phyloP scores from a whole-genome alignment of 768 basidiomycete species.

The Scleroderma citrinum region DNA sequence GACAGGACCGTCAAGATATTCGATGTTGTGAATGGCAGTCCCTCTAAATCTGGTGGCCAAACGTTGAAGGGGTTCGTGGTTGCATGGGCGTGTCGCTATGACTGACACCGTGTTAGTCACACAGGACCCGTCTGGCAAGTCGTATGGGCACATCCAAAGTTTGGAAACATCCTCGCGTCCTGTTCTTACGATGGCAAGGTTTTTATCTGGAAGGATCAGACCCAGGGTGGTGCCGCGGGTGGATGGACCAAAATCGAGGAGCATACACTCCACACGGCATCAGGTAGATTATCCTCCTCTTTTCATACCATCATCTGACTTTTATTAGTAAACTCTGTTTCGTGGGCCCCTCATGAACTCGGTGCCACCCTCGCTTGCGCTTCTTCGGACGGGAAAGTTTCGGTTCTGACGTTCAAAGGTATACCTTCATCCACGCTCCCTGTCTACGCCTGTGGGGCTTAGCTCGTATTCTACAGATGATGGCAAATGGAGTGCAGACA shows the following conservation, averaged over 20 bases:
- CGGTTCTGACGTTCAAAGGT: slow-evolving; percentile 97
- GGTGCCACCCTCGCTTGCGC: slow-evolving; percentile 97
- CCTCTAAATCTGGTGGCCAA: slow-evolving; percentile 60
- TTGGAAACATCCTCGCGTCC: slow-evolving; percentile 93
- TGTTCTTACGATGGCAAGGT: slow-evolving; percentile 98
- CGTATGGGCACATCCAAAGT: slow-evolving; percentile 97
- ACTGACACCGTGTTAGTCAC: slow-evolving; percentile 48
- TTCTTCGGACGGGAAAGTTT: slow-evolving; percentile 94
- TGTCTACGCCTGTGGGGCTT: neutral
- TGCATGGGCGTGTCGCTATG: neutral
- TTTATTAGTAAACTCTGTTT: slow-evolving; percentile 83
- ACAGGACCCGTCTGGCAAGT: slow-evolving; percentile 98
- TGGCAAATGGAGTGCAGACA: slow-evolving; percentile 91
- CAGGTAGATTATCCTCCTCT: slow-evolving; percentile 49
- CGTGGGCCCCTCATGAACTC: slow-evolving; percentile 98
- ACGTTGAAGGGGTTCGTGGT: slow-evolving; percentile 66
- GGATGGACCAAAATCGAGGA: slow-evolving; percentile 95
- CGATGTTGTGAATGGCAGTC: slow-evolving; percentile 86
- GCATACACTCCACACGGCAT: slow-evolving; percentile 89
- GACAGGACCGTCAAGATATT: slow-evolving; percentile 95
- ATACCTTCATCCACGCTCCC: slow-evolving; percentile 21
- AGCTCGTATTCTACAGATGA: slow-evolving; percentile 54
- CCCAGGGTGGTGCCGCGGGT: slow-evolving; percentile 41
- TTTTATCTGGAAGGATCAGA: slow-evolving; percentile 95
- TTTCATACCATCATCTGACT: neutral